Evolutionary conservation across 108 stramenopile species (phyloP), one percentile per base, ranked within the genome.

Genomic region (Nitzschia putrida): DNA sequence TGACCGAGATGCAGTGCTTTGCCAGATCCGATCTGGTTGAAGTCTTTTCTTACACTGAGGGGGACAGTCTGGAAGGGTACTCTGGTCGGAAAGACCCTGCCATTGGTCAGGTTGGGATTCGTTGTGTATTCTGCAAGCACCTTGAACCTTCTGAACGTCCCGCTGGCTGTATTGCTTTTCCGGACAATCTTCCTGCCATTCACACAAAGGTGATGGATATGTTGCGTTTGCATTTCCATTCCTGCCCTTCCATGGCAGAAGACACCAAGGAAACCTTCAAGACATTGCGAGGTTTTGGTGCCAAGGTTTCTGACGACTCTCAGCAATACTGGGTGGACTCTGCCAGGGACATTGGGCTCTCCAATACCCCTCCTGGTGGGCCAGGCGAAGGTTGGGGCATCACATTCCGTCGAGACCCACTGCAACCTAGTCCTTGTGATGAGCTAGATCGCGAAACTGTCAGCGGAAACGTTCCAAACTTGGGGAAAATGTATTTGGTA

Each of bases 1-100:
- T 94, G 10, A 87, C 93, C 11, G 90, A 94, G 42, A 78, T 84
- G 58, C 76, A 89, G 21, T 88, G 90, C 57, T 94, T 88, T 66
- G 80, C 88, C 13, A 80, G 93, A 47, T 82, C 81, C 49, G 88
- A 94, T 53, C 65, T 90, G 7, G 80, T 86, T 6, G 92, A 94
- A 78, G 82, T 89, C 1, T 94, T 90, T 52, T 81, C 80, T 39
- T 80, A 81, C n/a, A 57, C 61, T 14, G 76, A 85, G 22, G 73
- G 81, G 13, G 92, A 89, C 54, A 42, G 53, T 24, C 66, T 79
- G 29, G 73, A 79, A 26, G 81, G 85, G 16, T 85, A 85, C 60
- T 47, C 41, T 37, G 83, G 82, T 7, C 60, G 82, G 23, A 83
- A 82, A 57, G 74, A 83, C 25, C 83, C 85, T 13, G 74, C 67